Percentiles rank a stretch among this genome's conserved stretches.
Evolutionary conservation across 768 basidiomycete genomes (phyloP).

Genomic region (Strobilomyces dryophilus): DNA sequence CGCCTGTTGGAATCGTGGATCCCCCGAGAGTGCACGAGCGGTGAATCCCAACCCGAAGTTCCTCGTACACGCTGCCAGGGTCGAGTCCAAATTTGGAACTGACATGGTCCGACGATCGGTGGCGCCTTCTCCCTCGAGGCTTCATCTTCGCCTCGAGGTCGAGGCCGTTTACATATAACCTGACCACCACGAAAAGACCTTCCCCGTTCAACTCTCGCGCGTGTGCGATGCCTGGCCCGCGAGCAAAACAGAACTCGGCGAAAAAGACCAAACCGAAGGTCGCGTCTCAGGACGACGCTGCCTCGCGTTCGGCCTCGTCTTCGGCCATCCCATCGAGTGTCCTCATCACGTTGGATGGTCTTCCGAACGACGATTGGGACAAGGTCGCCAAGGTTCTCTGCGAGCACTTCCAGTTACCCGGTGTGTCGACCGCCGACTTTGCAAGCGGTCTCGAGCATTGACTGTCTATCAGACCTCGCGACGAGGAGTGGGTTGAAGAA

Average conservation of each 20-base stretch:
- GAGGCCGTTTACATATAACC: neutral
- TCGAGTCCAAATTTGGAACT: too few species aligned
- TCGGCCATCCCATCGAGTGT: neutral
- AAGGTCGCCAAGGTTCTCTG: constrained; percentile 44
- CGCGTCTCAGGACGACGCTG: neutral
- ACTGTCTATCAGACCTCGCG: neutral
- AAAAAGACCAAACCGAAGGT: constrained; percentile 16
- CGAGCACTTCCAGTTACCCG: constrained; percentile 47
- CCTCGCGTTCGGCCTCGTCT: neutral
- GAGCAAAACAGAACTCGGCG: constrained; percentile 15
- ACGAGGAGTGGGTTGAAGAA: constrained; percentile 60
- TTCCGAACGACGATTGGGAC: constrained; percentile 38
- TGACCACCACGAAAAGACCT: too few species aligned
- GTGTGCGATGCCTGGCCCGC: constrained; percentile 22
- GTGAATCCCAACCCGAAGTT: too few species aligned
- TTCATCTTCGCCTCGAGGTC: neutral
- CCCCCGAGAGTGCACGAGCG: too few species aligned
- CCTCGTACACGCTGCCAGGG: too few species aligned
- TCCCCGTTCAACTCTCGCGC: too few species aligned
- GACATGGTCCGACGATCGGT: too few species aligned
- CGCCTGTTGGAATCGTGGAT: too few species aligned
- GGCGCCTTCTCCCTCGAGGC: too few species aligned
- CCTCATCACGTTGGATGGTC: constrained; percentile 18
- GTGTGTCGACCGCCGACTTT: constrained; percentile 26
- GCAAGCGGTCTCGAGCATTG: neutral